phyloP scores from a whole-genome alignment of 108 stramenopile genomes.

The Halocafeteria seosinensis region DNA sequence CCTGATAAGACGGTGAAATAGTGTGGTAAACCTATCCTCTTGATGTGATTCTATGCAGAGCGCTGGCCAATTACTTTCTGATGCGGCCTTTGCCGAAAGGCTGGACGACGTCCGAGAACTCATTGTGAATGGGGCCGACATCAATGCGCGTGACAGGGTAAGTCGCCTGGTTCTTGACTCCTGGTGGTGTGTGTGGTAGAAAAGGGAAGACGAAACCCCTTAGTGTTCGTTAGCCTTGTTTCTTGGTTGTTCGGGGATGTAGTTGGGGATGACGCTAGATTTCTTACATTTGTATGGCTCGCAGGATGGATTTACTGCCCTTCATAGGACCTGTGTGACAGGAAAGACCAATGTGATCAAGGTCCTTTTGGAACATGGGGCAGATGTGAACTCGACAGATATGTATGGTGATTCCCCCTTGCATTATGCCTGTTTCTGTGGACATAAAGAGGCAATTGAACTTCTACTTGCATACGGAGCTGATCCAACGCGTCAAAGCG shows the following conservation, averaged over 20 bases:
- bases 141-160: background rate
- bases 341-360: background rate
- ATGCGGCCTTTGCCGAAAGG: background rate
- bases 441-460: background rate
- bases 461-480: background rate
- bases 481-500: background rate
- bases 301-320: background rate
- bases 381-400: background rate
- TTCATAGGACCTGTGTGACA: background rate
- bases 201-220: too few relatives aligned
- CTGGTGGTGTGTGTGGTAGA: too few relatives aligned
- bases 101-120: background rate
- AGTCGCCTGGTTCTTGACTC: too few relatives aligned
- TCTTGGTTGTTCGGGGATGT: too few relatives aligned
- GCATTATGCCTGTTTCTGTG: constrained; percentile 3
- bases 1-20: too few relatives aligned
- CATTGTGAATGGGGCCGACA: background rate
- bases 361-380: background rate
- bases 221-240: too few relatives aligned
- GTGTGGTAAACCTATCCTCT: too few relatives aligned
- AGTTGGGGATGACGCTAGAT: too few relatives aligned
- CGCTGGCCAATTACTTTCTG: background rate
- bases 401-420: constrained; percentile 1
- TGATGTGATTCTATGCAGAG: too few relatives aligned
- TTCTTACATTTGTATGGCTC: too few relatives aligned